phyloP scores from a whole-genome alignment of 2,329 filamentous ascomycete species.

The Cercospora zeina region DNA sequence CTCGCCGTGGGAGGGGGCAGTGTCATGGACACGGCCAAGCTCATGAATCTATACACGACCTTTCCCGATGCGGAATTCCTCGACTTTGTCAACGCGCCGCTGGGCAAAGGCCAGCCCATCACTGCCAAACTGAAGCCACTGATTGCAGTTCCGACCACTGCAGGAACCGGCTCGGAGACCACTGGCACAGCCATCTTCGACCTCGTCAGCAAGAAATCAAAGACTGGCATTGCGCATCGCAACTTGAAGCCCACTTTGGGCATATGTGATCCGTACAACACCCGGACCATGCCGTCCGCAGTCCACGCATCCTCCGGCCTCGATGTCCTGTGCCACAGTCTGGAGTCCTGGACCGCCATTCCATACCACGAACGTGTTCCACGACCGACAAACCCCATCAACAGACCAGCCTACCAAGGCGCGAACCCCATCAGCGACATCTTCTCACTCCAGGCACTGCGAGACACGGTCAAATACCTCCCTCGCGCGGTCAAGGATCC shows the following conservation, averaged over 20 bases:
- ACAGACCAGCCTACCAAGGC: slow-evolving; percentile 91
- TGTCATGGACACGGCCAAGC: slow-evolving; percentile 96
- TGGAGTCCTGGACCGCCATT: slow-evolving; percentile 97
- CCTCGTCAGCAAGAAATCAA: slow-evolving; percentile 81
- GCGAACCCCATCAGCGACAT: slow-evolving; percentile 98
- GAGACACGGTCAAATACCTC: slow-evolving; percentile 84
- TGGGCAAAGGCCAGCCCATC: slow-evolving; percentile 80
- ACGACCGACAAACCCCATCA: slow-evolving; percentile 82
- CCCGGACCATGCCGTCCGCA: slow-evolving; percentile 89
- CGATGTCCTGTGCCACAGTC: slow-evolving; percentile 90
- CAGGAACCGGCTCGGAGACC: slow-evolving; percentile 87
- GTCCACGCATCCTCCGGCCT: slow-evolving; percentile 90
- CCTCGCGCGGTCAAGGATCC: slow-evolving; percentile 84
- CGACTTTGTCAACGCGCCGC: slow-evolving; percentile 94
- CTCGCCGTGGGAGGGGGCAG: slow-evolving; percentile 89
- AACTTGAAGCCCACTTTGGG: slow-evolving; percentile 94
- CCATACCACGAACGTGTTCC: slow-evolving; percentile 85
- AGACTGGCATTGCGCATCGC: slow-evolving; percentile 93
- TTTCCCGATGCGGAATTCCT: slow-evolving; percentile 92
- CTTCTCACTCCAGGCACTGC: slow-evolving; percentile 84
- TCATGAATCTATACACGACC: slow-evolving; percentile 94
- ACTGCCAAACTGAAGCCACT: slow-evolving; percentile 70
- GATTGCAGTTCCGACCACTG: slow-evolving; percentile 81
- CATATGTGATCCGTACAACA: slow-evolving; percentile 85
- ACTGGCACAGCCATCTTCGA: slow-evolving; percentile 99